Conservation (phyloP, 106 monocot species). For the Acorus gramineus region DNA sequence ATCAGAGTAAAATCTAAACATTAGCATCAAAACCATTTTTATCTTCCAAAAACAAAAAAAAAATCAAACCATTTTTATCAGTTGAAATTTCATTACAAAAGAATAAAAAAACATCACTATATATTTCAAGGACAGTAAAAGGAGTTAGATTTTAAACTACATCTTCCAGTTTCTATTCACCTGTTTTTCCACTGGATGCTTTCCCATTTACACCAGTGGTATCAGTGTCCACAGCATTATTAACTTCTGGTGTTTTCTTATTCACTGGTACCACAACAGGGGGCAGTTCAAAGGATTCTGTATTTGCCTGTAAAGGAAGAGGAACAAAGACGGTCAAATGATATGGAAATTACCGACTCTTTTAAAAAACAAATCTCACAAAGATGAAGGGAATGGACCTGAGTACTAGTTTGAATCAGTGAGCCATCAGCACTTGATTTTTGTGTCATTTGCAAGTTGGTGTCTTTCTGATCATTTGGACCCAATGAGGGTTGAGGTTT, state of each 20-base stretch:
- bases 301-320: not conserved
- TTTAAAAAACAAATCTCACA: not conserved
- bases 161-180: not conserved
- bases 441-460: not conserved
- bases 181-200: no score
- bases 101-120: no score
- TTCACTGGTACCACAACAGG: not conserved
- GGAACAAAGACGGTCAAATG: not conserved
- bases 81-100: no score
- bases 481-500: constrained; percentile 2
- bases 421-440: constrained; percentile 5
- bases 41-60: no score
- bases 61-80: no score
- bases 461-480: constrained; percentile 13
- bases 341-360: no score
- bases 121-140: no score
- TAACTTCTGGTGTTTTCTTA: not conserved
- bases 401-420: not conserved
- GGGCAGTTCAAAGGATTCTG: not conserved
- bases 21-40: no score
- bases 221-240: not conserved
- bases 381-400: constrained; percentile 8
- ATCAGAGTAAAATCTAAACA: no score
- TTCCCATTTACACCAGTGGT: no score
- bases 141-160: no score